Conservation (phyloP, 2,329 filamentous ascomycete genomes). For the Zasmidium cellare region DNA sequence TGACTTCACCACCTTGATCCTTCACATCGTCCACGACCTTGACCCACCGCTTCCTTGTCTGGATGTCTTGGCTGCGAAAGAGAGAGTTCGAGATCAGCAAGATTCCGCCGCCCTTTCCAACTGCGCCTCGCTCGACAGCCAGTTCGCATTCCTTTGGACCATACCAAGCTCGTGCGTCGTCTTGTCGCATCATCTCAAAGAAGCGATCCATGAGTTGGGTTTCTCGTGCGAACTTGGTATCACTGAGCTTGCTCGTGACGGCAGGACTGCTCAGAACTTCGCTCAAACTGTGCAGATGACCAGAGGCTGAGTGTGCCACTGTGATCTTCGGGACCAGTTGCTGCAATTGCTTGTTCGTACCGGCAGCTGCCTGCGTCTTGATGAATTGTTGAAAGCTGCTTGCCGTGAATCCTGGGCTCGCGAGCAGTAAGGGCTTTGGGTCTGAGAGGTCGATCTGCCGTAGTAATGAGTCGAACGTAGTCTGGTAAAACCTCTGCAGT, state of each 20-base stretch:
- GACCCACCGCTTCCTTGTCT: conserved; percentile 77
- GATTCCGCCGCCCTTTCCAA: conserved; percentile 81
- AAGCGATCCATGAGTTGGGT: conserved; percentile 83
- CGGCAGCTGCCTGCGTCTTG: conserved; percentile 59
- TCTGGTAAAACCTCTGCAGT: conserved; percentile 69
- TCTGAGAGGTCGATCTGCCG: conserved; percentile 74
- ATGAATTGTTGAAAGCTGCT: conserved; percentile 76
- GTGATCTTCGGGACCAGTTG: conserved; percentile 62
- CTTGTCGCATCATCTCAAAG: conserved; percentile 71
- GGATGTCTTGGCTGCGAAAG: conserved; percentile 80
- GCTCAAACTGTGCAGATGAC: conserved; percentile 81
- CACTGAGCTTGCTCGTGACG: conserved; percentile 72
- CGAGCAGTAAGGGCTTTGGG: conserved; percentile 74
- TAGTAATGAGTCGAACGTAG: conserved; percentile 71
- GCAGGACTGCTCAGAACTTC: conserved; percentile 82
- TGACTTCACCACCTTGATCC: conserved; percentile 77
- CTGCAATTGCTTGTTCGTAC: conserved; percentile 71
- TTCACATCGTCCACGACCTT: conserved; percentile 84
- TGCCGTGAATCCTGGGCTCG: conserved; percentile 86
- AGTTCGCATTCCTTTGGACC: conserved; percentile 78
- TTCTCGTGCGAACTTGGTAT: conserved; percentile 86
- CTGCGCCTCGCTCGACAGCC: conserved; percentile 83
- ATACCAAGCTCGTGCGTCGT: conserved; percentile 90
- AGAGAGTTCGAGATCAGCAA: conserved; percentile 84
- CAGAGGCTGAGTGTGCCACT: conserved; percentile 81